A percentile compares a stretch with the other conserved stretches of the same genome.
These are phyloP conservation scores for Cicer chorassanicum DNA, from an alignment of 306 rosid genomes.

Conservation along the genomic window DNA sequence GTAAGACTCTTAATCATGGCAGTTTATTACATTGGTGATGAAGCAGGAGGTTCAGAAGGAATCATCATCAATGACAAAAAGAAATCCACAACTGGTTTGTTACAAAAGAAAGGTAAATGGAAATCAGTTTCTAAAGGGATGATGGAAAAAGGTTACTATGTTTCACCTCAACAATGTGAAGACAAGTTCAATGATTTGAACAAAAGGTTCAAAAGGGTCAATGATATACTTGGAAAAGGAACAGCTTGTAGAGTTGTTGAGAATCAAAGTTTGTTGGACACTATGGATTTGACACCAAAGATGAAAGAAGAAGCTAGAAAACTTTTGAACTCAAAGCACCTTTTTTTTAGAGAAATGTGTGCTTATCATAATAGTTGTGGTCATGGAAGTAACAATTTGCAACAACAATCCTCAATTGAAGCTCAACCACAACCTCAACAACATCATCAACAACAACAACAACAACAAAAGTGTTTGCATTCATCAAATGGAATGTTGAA, in stretches of 20 bases:
- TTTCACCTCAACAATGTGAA: constrained; percentile 97
- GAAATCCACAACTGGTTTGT: constrained; percentile 55
- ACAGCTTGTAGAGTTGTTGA: constrained; percentile 89
- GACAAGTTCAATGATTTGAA: constrained; percentile 96
- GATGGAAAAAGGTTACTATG: constrained; percentile 87
- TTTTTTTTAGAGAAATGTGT: constrained; percentile 95
- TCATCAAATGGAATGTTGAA: constrained; percentile 55
- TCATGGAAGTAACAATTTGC: constrained; percentile 47
- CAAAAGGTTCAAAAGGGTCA: constrained; percentile 92
- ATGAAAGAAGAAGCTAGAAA: constrained; percentile 85
- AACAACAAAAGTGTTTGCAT: constrained; percentile 57
- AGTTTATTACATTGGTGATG: constrained; percentile 89
- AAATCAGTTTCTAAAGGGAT: constrained; percentile 87
- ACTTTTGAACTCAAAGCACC: constrained; percentile 85
- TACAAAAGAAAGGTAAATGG: constrained; percentile 99
- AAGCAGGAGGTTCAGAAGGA: constrained; percentile 64
- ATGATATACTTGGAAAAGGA: constrained; percentile 93
- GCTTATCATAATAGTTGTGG: constrained; percentile 91
- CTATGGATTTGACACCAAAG: constrained; percentile 73
- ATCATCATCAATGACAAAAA: constrained; percentile 59
- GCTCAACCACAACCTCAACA: neutral
- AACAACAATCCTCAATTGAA: neutral
- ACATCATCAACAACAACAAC: constrained; percentile 25
- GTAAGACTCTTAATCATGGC: constrained; percentile 85
- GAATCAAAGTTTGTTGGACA: constrained; percentile 72